Base-by-base conservation (phyloP, 768 basidiomycete species). In the Hydnomerulius pinastri region DNA sequence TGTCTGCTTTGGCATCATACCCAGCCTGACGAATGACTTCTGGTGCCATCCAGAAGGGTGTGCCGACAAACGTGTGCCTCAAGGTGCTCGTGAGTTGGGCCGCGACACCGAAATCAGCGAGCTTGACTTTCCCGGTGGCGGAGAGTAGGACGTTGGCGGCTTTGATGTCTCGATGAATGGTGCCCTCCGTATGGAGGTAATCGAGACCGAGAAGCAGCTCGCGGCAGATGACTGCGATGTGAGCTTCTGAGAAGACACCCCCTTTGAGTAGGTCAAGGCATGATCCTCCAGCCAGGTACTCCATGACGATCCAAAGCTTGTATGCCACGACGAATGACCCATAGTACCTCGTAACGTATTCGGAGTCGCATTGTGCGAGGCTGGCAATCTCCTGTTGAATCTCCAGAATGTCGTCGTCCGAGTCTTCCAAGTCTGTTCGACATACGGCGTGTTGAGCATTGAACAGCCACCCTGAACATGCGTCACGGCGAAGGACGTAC, bases 291-390 rank as follows among this genome's bases (percentile, higher is more conserved):
- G 93, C 94, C 46, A 98, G 86, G 71, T 92, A 99, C 71, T 99
- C 97, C 97, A 99, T 98, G 62, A 99, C 75, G 64, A 99, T 99
- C 97, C 97, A 99, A 20, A 99, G 77, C 70, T 98, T 96, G 77
- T 96, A 98, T 29, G 90, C 85, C 57, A 92, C 86, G 46, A 99
- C 92, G 69, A 99, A 99, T 41, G 92, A 94, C 38, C 93, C 95
- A 62, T 97, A 98, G 68, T 98, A 98, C 39, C 88, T 79, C 35
- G 97, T 98, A 46, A 99, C 92, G 68, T 92, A 93, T 72, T 94
- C 92, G 4, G 95, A 98, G 67, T 95, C 93, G 73, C 94, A 96
- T 59, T 90, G 90, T 1, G 94, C 92, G 24, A 99, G 79, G 69
- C 91, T 97, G 17, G 94, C 90, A 57, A 99, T 99, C 70, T 99